Conservation (phyloP, 2,329 filamentous ascomycete genomes). For the Penicillium palitans region DNA sequence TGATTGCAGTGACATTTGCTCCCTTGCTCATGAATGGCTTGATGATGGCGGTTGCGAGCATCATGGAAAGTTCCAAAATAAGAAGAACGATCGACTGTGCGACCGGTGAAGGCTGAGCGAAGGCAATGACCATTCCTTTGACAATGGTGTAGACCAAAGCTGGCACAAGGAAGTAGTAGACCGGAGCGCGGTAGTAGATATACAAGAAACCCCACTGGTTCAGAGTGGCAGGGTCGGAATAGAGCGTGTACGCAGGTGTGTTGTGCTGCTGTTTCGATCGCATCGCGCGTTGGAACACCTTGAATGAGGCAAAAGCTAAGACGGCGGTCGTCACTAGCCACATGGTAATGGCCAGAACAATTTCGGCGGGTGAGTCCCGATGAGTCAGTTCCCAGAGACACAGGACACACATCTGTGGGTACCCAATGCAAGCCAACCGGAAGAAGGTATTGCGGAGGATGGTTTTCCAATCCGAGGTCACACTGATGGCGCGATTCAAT, state of each 20-base stretch:
- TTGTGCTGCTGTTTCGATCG: conserved; percentile 87
- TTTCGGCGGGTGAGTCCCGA: conserved; percentile 78
- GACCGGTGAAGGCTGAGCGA: conserved; percentile 68
- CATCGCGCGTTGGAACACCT: conserved; percentile 84
- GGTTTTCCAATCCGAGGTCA: conserved; percentile 88
- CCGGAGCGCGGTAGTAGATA: conserved; percentile 90
- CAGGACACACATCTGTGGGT: conserved; percentile 84
- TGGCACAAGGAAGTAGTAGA: conserved; percentile 91
- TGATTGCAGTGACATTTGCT: conserved; percentile 93
- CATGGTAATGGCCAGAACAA: conserved; percentile 86
- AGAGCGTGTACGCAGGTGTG: conserved; percentile 94
- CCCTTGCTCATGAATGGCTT: conserved; percentile 98
- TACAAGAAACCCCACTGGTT: conserved; percentile 99
- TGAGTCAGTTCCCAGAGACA: conserved; percentile 91
- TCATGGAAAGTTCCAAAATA: conserved; percentile 73
- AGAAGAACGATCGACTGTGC: conserved; percentile 82
- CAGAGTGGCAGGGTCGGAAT: conserved; percentile 84
- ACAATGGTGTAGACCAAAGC: conserved; percentile 72
- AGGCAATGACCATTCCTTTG: conserved; percentile 84
- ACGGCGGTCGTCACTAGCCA: conserved; percentile 75
- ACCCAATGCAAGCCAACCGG: conserved; percentile 84
- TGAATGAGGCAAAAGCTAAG: conserved; percentile 80
- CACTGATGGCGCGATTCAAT: conserved; percentile 66
- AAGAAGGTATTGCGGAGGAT: conserved; percentile 93
- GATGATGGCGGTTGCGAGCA: conserved; percentile 77